A percentile compares a stretch with the other conserved stretches of the same genome.
phyloP scores from a whole-genome alignment of 371 early-diverging fungal genomes.

The Mucor circinelloides region DNA sequence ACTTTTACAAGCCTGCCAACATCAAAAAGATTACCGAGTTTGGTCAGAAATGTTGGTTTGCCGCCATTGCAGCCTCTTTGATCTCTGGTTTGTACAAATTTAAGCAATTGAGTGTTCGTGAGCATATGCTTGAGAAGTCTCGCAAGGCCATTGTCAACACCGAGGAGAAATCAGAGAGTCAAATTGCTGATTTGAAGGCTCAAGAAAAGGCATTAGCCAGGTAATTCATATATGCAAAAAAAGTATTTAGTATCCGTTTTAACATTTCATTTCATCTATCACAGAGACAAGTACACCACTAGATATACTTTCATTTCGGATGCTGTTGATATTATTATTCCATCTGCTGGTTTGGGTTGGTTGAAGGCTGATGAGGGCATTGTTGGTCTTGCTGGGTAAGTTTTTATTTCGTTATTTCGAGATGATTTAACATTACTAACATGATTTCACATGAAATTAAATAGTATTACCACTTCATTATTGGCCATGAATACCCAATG shows the following conservation, averaged over 20 bases:
- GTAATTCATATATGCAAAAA: constrained; percentile 31
- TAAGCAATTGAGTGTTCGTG: constrained; percentile 47
- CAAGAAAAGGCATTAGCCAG: constrained; percentile 38
- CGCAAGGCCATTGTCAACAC: constrained; percentile 31
- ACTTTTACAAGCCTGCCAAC: constrained; percentile 48
- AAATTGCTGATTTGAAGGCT: constrained; percentile 25
- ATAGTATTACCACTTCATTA: constrained; percentile 51
- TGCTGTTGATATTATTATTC: constrained; percentile 65
- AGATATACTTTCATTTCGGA: constrained; percentile 63
- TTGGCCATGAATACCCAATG: constrained; percentile 54
- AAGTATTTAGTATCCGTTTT: background rate
- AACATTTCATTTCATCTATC: background rate
- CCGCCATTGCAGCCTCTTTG: constrained; percentile 64
- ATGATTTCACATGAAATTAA: background rate
- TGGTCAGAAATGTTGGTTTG: constrained; percentile 67
- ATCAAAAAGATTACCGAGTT: constrained; percentile 53
- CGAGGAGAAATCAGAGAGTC: constrained; percentile 20
- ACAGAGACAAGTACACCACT: constrained; percentile 54
- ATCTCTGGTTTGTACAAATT: constrained; percentile 66
- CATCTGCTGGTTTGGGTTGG: constrained; percentile 60
- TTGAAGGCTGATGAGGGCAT: constrained; percentile 63
- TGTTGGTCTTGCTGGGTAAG: constrained; percentile 71
- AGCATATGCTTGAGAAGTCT: constrained; percentile 38
- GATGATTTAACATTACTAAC: background rate
- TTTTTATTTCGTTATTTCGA: background rate